Evolutionary conservation across 192 early-diverging fungal species (phyloP), one percentile per base, ranked within the genome.

Genomic region (Coemansia sp.): DNA sequence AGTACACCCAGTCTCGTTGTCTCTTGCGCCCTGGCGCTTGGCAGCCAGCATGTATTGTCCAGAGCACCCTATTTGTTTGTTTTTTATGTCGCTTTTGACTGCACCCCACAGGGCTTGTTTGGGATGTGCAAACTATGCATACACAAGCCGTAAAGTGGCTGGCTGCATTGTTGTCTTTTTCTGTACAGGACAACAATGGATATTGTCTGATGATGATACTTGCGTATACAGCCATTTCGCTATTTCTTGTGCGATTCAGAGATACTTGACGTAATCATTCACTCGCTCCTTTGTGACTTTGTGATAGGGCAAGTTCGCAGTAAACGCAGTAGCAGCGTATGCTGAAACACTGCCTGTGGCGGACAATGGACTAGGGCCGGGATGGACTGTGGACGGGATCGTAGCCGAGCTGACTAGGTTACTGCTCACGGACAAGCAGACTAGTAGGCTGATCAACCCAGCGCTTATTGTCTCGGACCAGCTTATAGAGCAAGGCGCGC

Each of bases 401-500:
- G 63, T 82, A 23, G 58, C 38, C 35, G 79, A 82, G 59, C 43
- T 82, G 70, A 72, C 73, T 8, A 63, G 79, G 60, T 61, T 82
- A 35, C 58, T 82, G 63, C 66, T 73, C 9, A 82, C 79, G 0
- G 79, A 82, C 59, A 68, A 67, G 37, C 66, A 57, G 39, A 76
- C 79, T 18, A 82, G 79, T 65, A 76, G 65, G 65, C 39, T 70
- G 14, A 82, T 82, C 55, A 82, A 82, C 37, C 79, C 79, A 34
- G 64, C 79, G 24, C 69, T 82, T 28, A 73, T 73, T 13, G 79
- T 82, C 21, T 65, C 79, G 34, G 79, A 82, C 59, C 79, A 73
- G 70, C 70, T 82, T 24, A 37, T 70, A 21, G 79, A 82, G 59
- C 73, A 76, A 53, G 79, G 79, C 20, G 74, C 73, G 35, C 58